These are phyloP conservation scores for Daldinia bambusicola DNA, from an alignment of 495 filamentous ascomycete species.

Conservation along the genomic window DNA sequence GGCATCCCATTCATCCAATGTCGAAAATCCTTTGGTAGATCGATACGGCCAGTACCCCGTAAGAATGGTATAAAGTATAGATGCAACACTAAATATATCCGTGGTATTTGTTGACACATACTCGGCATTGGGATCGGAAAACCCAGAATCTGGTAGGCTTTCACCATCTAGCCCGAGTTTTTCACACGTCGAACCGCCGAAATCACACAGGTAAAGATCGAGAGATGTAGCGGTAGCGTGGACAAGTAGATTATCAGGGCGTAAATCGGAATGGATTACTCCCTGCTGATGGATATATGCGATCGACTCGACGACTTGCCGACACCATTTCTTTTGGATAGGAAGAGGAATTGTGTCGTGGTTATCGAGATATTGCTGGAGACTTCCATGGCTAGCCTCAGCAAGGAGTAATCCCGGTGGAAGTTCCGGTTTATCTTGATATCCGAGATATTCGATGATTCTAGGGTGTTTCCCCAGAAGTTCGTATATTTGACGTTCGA, in stretches of 20 bases:
- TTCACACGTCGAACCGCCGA: not conserved
- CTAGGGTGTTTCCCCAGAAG: not conserved
- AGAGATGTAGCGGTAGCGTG: not conserved
- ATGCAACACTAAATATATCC: constrained; percentile 1
- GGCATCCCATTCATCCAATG: not conserved
- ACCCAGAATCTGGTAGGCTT: not conserved
- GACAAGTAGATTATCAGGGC: not conserved
- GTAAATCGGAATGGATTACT: not conserved
- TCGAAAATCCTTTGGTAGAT: not conserved
- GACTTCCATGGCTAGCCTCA: not conserved
- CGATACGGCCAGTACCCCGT: not conserved
- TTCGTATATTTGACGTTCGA: not conserved
- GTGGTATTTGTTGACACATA: not conserved
- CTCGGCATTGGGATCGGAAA: not conserved
- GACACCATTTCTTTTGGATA: not conserved
- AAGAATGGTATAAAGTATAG: not conserved
- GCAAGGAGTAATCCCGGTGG: not conserved
- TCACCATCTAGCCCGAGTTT: not conserved
- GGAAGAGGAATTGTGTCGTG: not conserved
- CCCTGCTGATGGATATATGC: not conserved
- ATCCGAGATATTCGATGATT: not conserved
- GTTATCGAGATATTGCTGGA: not conserved
- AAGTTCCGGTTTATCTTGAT: not conserved
- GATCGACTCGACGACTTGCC: not conserved
- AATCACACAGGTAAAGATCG: not conserved